phyloP scores from a whole-genome alignment of 2,329 filamentous ascomycete genomes.

The Ophiostoma quercus region DNA sequence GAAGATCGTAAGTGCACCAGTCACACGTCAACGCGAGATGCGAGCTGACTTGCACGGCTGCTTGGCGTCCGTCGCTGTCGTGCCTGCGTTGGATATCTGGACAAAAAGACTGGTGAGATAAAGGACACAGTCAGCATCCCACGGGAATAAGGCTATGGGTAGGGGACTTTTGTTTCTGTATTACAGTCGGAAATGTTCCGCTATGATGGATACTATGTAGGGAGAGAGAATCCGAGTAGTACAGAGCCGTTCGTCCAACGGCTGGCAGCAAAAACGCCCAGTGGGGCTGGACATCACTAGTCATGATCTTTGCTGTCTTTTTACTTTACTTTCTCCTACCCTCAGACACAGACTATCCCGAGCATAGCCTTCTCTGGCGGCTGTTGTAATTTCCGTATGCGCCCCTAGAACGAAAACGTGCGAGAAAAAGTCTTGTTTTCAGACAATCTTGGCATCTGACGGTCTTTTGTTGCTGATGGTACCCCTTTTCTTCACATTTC shows the following conservation, averaged over 20 bases:
- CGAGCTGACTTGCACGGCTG: background rate
- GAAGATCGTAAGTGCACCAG: background rate
- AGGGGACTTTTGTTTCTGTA: background rate
- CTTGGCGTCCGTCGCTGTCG: background rate
- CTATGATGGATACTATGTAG: too few relatives aligned
- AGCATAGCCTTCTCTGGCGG: conserved; percentile 6
- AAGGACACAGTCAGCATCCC: background rate
- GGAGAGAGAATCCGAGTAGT: too few relatives aligned
- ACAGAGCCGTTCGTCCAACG: background rate
- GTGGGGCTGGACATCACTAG: background rate
- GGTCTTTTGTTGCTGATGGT: background rate
- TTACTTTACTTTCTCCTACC: background rate
- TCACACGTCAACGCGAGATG: background rate
- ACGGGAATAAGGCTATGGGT: background rate
- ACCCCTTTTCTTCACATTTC: background rate
- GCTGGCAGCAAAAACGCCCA: background rate
- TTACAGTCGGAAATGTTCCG: background rate
- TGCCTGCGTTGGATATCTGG: background rate
- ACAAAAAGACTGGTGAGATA: background rate
- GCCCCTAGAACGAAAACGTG: background rate
- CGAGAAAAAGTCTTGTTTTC: background rate
- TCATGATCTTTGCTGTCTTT: background rate
- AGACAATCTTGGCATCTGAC: background rate
- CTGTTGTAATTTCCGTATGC: background rate
- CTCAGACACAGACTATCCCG: background rate